These are phyloP conservation scores for Glycine latifolia DNA, from an alignment of 306 rosid genomes.

Conservation along the genomic window DNA sequence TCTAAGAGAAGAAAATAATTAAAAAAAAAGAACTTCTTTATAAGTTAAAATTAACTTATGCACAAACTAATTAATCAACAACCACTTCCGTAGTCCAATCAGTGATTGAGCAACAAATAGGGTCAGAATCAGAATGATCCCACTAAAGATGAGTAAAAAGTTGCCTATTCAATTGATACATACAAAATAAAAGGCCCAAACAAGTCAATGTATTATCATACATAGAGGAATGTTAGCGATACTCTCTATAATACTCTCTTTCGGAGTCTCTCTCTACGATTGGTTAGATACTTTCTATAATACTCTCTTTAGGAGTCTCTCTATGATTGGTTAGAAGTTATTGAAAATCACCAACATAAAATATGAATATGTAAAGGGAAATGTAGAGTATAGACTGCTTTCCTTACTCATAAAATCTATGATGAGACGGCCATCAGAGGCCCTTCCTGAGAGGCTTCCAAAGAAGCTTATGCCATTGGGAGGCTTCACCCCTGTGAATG, in stretches of 20 bases:
- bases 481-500: slow-evolving; percentile 51
- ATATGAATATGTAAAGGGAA: slow-evolving; percentile 15
- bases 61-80: no score
- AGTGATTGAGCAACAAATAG: neutral
- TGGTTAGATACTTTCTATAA: no score
- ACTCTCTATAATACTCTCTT: no score
- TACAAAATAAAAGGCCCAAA: neutral
- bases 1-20: no score
- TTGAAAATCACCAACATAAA: no score
- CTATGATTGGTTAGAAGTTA: no score
- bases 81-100: no score
- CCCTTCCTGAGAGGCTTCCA: slow-evolving; percentile 75
- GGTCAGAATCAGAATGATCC: neutral
- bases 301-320: no score
- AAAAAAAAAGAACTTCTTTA: no score
- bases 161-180: neutral
- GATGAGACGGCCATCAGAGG: slow-evolving; percentile 84
- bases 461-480: slow-evolving; percentile 92
- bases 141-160: neutral
- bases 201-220: neutral
- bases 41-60: no score
- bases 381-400: neutral
- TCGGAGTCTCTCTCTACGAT: no score
- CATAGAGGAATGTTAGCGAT: no score
- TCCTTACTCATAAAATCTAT: slow-evolving; percentile 68